Base-by-base conservation (phyloP, 306 rosid genomes). In the Medicago truncatula region DNA sequence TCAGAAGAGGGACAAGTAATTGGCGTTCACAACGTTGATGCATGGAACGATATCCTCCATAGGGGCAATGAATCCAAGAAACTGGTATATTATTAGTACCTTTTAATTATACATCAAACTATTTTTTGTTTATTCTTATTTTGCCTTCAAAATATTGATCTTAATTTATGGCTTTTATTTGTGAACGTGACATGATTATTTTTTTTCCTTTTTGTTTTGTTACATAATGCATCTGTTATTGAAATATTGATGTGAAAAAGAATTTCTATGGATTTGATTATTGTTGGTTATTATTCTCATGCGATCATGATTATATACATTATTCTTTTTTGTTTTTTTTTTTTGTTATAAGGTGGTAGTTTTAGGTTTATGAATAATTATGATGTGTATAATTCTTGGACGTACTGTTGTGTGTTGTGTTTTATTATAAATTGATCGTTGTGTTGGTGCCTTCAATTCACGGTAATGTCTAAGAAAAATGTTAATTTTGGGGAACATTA, bases 1-100 rank as follows among this genome's bases (percentile, higher is more conserved):
- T 76, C 85, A 0, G 96, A 88, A 73, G 93, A 86, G 78, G 95
- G 96, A 69, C 97, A 86, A 70, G 93, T 92, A 39, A 41, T 92
- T 70, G 9, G 89, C 62, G 78, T 85, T 77, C 96, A 89, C 90
- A 69, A 82, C 38, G 80, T 89, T 23, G 96, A 92, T 23, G 84
- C 85, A 36, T 89, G 97, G 97, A 84, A 64, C 43, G 83, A 85
- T 23, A 84, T 79, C 3, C 96, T 92, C 47, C 83, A 83, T 44
- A 85, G 74, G 75, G 97, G 81, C 62, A 92, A 89, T 47, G 89
- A 86, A 14, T 76, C 87, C 71, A 89, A 89, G 52, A 90, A 85
- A 56, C 88, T 92, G 76, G 76, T 71, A 61, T 21, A 56, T 59
- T 4, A 20, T 2, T 60, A 25, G 13, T 54, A 54, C 28, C 28